These are phyloP conservation scores for Achaetomium macrosporum DNA, from an alignment of 2,329 filamentous ascomycete genomes.

Conservation along the genomic window DNA sequence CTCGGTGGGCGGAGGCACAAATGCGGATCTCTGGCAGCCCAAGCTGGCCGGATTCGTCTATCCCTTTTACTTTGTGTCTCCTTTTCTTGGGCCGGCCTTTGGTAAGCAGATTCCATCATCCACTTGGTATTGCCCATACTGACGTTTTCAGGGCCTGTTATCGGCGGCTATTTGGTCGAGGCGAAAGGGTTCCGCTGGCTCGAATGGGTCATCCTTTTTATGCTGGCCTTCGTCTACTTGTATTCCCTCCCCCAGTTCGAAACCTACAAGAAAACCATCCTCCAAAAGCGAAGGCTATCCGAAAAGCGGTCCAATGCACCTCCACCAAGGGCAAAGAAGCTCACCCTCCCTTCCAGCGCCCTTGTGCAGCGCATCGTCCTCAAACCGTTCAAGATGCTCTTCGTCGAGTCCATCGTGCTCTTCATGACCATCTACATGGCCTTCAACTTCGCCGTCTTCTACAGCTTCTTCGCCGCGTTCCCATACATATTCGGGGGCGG, in stretches of 20 bases:
- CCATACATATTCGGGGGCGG: slow-evolving; percentile 25
- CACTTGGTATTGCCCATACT: background rate
- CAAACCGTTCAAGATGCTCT: slow-evolving; percentile 37
- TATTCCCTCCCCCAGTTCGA: slow-evolving; percentile 36
- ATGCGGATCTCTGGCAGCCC: slow-evolving; percentile 25
- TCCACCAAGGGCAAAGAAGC: background rate
- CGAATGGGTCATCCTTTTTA: slow-evolving; percentile 39
- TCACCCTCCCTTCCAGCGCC: background rate
- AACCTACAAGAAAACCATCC: slow-evolving; percentile 40
- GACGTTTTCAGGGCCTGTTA: slow-evolving; percentile 29
- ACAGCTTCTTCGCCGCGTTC: slow-evolving; percentile 27
- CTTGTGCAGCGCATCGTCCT: slow-evolving; percentile 27
- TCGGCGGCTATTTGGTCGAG: slow-evolving; percentile 38
- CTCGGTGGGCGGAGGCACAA: slow-evolving; percentile 27
- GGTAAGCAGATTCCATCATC: background rate
- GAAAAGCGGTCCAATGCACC: background rate
- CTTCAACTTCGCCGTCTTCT: slow-evolving; percentile 28
- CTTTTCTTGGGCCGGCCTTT: slow-evolving; percentile 12
- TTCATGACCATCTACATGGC: slow-evolving; percentile 31
- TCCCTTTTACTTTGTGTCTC: slow-evolving; percentile 12
- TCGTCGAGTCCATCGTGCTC: slow-evolving; percentile 46
- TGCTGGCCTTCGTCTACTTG: slow-evolving; percentile 33
- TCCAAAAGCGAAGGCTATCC: slow-evolving; percentile 18
- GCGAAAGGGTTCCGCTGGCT: slow-evolving; percentile 38
- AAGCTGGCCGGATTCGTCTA: background rate